Evolutionary conservation across 2,329 filamentous ascomycete species (phyloP), one percentile per base, ranked within the genome.

Genomic region (Massarina eburnea): DNA sequence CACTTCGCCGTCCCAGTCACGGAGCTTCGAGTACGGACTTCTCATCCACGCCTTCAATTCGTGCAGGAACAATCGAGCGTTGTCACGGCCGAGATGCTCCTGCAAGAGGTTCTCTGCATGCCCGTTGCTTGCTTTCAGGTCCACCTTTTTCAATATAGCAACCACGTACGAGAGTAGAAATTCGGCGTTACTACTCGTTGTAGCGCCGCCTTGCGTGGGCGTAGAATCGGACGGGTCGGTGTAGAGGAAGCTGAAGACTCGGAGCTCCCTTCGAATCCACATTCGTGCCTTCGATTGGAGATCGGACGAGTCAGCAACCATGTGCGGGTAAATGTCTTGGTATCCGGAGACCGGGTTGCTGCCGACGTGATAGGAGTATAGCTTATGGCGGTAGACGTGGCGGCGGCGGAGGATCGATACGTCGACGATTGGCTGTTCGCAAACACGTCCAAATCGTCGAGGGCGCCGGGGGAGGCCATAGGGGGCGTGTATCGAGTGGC

Each of bases 121-220:
- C 0, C 90, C 91, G 30, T 80, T 80, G 51, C 86, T 89, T 3
- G 83, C 88, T 69, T 90, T 90, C 4, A 91, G 78, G 61, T 96
- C 90, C 14, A 94, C 82, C 0, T 84, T 89, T 66, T 89, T 91
- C 47, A 96, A 72, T 18, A 96, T 87, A 8, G 87, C 86, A 32
- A 96, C 72, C 42, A 95, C 82, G 66, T 95, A 96, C 61, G 95
- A 89, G 8, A 96, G 78, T 9, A 96, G 70, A 51, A 91, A 95
- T 61, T 95, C 91, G 7, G 86, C 82, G 59, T 91, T 92, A 54
- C 81, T 85, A 4, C 79, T 79, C 32, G 62, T 67, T 15, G 63
- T 61, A 2, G 57, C 46, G 3, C 41, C 57, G 22, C 40, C 37
- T 6, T 57, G 50, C 4, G 57, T 45, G 1, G 51, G 53, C 51